Conservation (phyloP, 768 basidiomycete genomes). For the Leccinum rimulosum region DNA sequence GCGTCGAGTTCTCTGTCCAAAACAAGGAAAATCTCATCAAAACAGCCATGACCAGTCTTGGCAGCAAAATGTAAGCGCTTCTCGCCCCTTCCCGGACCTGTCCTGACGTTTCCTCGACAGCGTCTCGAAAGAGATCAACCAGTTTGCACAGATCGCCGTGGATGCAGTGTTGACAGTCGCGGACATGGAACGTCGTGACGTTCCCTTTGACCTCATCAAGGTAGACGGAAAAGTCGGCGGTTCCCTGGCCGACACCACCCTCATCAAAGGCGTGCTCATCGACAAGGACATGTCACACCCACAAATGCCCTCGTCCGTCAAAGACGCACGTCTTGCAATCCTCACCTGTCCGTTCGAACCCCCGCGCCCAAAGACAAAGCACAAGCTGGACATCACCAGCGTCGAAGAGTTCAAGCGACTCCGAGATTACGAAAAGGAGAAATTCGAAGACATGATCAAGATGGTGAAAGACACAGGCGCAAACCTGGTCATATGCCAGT, state of each 20-base stretch:
- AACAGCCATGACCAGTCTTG: constrained; percentile 93
- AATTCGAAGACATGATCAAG: constrained; percentile 97
- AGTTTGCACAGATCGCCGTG: constrained; percentile 97
- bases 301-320: constrained; percentile 90
- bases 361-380: constrained; percentile 98
- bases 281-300: constrained; percentile 99
- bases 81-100: not conserved
- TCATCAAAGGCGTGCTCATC: constrained; percentile 96
- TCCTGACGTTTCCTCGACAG: constrained; percentile 40
- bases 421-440: constrained; percentile 91
- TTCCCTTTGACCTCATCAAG: constrained; percentile 97
- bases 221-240: constrained; percentile 99
- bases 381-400: constrained; percentile 94
- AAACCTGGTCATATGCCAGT: constrained; percentile 98
- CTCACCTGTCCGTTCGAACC: constrained; percentile 99
- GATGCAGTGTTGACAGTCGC: constrained; percentile 95
- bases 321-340: constrained; percentile 91
- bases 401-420: constrained; percentile 98
- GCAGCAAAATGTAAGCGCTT: constrained; percentile 85
- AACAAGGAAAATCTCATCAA: constrained; percentile 89
- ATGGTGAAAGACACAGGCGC: constrained; percentile 95
- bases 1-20: constrained; percentile 76
- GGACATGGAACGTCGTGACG: constrained; percentile 91
- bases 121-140: constrained; percentile 93
- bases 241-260: constrained; percentile 88